These are phyloP conservation scores for Bretschneidera sinensis DNA, from an alignment of 345 rosid genomes.

Conservation along the genomic window DNA sequence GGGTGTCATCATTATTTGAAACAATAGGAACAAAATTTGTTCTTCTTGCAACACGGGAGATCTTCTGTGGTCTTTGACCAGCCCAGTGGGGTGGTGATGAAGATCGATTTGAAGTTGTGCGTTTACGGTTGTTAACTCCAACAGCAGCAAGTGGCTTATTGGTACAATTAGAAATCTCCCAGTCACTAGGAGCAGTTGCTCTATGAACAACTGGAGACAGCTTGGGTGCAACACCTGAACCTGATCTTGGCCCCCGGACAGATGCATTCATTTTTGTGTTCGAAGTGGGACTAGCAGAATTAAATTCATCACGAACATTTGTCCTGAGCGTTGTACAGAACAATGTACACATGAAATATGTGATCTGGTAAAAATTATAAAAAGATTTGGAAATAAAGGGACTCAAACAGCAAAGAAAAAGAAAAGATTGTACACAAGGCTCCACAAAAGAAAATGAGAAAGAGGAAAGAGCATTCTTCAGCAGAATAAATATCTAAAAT, in stretches of 20 bases:
- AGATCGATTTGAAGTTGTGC: constrained; percentile 53
- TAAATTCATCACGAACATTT: constrained; percentile 60
- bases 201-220: constrained; percentile 61
- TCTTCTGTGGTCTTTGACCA: constrained; percentile 84
- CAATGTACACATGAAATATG: not conserved
- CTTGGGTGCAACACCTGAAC: constrained; percentile 58
- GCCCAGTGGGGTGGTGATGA: constrained; percentile 92
- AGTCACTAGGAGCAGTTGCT: constrained; percentile 59
- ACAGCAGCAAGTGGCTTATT: constrained; percentile 62
- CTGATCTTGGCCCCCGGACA: constrained; percentile 71
- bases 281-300: constrained; percentile 67
- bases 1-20: constrained; percentile 65
- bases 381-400: not conserved
- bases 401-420: not conserved
- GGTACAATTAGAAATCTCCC: constrained; percentile 80
- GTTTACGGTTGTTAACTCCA: constrained; percentile 73
- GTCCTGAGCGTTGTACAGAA: constrained; percentile 42
- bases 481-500: constrained; percentile 12
- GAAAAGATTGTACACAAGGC: not conserved
- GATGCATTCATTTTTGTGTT: constrained; percentile 56
- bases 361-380: not conserved
- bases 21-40: constrained; percentile 66
- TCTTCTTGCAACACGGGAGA: constrained; percentile 81
- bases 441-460: not conserved
- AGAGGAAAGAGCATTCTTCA: constrained; percentile 1